phyloP scores from a whole-genome alignment of 2,329 filamentous ascomycete species.

The Domatiomyces catenatus region DNA sequence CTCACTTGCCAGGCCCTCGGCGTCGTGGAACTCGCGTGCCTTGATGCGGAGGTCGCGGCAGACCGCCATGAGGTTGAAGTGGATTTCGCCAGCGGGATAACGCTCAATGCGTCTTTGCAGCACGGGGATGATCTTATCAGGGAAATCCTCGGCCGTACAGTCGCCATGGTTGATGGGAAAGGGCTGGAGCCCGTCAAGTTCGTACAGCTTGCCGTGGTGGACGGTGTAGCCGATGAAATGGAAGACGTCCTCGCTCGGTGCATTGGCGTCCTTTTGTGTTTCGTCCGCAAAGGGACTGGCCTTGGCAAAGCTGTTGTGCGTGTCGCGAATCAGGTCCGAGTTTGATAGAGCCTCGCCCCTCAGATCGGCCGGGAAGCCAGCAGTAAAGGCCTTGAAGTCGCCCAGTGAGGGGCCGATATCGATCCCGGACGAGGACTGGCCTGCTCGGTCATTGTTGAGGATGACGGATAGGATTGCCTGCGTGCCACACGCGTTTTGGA shows the following conservation, averaged over 20 bases:
- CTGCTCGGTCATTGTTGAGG: constrained; percentile 56
- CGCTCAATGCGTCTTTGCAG: constrained; percentile 67
- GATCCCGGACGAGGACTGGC: constrained; percentile 28
- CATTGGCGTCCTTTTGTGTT: constrained; percentile 53
- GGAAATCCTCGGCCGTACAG: constrained; percentile 57
- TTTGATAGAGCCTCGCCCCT: constrained; percentile 58
- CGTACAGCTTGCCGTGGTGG: constrained; percentile 67
- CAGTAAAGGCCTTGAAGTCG: constrained; percentile 79
- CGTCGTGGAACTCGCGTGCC: constrained; percentile 69
- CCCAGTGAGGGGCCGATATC: constrained; percentile 56
- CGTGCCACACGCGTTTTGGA: constrained; percentile 95
- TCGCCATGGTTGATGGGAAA: constrained; percentile 77
- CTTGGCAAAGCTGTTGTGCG: constrained; percentile 81
- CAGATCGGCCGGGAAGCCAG: constrained; percentile 63
- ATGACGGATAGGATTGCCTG: constrained; percentile 86
- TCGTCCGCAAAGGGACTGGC: constrained; percentile 88
- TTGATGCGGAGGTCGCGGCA: constrained; percentile 64
- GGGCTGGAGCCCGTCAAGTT: constrained; percentile 87
- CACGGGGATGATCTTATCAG: constrained; percentile 69
- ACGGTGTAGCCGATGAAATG: constrained; percentile 94
- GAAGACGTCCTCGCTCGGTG: constrained; percentile 78
- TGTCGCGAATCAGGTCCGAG: constrained; percentile 54
- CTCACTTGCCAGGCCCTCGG: constrained; percentile 62
- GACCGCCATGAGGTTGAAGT: constrained; percentile 92
- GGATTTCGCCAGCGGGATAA: constrained; percentile 75